Evolutionary conservation across 2,329 filamentous ascomycete genomes (phyloP).

Genomic region (Fusarium albidum): DNA sequence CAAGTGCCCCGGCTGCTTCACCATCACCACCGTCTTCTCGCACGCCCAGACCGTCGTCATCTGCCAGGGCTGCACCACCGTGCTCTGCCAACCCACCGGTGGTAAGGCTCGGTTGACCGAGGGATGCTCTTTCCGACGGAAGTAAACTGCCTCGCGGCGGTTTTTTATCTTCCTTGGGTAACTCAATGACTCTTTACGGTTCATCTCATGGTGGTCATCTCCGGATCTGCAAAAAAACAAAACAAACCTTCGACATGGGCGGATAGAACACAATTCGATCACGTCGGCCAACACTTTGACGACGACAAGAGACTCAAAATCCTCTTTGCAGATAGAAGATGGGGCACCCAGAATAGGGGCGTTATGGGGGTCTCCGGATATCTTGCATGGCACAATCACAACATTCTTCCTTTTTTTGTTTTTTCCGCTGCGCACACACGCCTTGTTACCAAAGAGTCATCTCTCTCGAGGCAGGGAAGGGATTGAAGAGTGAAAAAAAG

Average conservation of each 20-base stretch:
- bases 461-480: slow-evolving; percentile 51
- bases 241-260: slow-evolving; percentile 55
- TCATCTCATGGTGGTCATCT: slow-evolving; percentile 63
- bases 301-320: slow-evolving; percentile 40
- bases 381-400: slow-evolving; percentile 70
- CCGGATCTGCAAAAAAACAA: slow-evolving; percentile 64
- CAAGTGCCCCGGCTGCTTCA: slow-evolving; percentile 99
- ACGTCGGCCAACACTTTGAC: slow-evolving; percentile 55
- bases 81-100: slow-evolving; percentile 99
- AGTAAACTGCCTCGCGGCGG: slow-evolving; percentile 75
- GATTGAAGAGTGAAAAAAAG: slow-evolving; percentile 41
- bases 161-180: slow-evolving; percentile 58
- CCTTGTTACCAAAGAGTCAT: slow-evolving; percentile 57
- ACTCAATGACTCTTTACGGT: slow-evolving; percentile 56
- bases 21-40: slow-evolving; percentile 99
- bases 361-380: slow-evolving; percentile 83
- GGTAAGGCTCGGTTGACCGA: slow-evolving; percentile 99
- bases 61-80: slow-evolving; percentile 99
- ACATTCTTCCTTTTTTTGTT: slow-evolving; percentile 50
- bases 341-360: slow-evolving; percentile 72
- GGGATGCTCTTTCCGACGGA: slow-evolving; percentile 99
- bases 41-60: slow-evolving; percentile 99
- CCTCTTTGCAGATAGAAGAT: slow-evolving; percentile 75
- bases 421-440: slow-evolving; percentile 54
- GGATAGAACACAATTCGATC: slow-evolving; percentile 52